Base-by-base conservation (phyloP, 1,139 yeast genomes). In the Candida glucosophila region DNA sequence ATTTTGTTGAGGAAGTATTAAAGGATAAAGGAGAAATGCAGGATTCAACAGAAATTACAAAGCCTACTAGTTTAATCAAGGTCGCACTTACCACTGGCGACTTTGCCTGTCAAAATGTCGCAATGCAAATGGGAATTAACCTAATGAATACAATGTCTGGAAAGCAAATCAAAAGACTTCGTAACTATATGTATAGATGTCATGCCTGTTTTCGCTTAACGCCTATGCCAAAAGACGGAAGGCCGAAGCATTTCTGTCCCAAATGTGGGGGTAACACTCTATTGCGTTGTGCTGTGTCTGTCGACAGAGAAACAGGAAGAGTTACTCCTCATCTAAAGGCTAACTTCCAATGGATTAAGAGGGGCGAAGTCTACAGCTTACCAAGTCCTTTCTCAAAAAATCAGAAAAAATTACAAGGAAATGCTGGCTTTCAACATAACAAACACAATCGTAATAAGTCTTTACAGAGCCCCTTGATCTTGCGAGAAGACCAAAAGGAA, bases 71-170 rank as follows among this genome's bases (percentile, higher is more conserved):
- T n/a, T 24, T 43, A 13, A 65, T 74, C 36, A 72, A 75, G 35
- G 92, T 79, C 14, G 98, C 96, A 2, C 59, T 90, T 30, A 79
- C 95, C 1, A 81, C 96, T 1, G 95, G 95, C 15, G 99, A 90
- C 72, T 90, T 88, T 60, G 97, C 99, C 3, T 83, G 90, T 50
- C 99, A 90, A 51, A 90, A 90, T 52, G 95, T 88, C 7, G 73
- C 95, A 1, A 66, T 92, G 58, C 97, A 90, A 53, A 67, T 92
- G 43, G 95, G 96, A 5, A 55, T 90, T 27, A 79, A 82, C 38
- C 63, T 90, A 39, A 79, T 92, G 73, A 88, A 88, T 50, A 69
- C 83, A 17, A 70, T 75, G 59, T 76, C 90, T 2, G 98, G 98
- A 14, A 63, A 77, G 37, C 86, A 79, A 44, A 86, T 90, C 54